Percentiles rank a stretch among this genome's conserved stretches.
phyloP scores from a whole-genome alignment of 768 basidiomycete species.

The Megacollybia marginata region DNA sequence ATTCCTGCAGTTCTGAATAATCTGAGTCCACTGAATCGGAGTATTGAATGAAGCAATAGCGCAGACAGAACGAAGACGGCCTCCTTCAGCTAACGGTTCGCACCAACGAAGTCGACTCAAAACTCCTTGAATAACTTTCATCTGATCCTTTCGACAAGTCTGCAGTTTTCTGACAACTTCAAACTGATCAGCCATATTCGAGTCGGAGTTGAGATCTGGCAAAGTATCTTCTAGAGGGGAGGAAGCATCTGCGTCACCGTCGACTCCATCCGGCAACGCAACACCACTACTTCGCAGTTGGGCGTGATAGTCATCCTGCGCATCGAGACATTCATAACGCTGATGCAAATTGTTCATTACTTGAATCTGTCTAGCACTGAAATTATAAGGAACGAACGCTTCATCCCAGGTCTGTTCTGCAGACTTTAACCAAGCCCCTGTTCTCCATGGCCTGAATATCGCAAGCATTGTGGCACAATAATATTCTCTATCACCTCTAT shows the following conservation, averaged over 20 bases:
- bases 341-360: background rate
- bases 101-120: background rate
- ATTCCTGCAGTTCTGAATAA: too few relatives aligned
- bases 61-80: too few relatives aligned
- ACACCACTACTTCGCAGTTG: constrained; percentile 1
- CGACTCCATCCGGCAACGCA: background rate
- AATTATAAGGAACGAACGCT: constrained; percentile 3
- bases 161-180: background rate
- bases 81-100: too few relatives aligned
- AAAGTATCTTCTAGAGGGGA: too few relatives aligned
- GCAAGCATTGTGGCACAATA: constrained; percentile 6
- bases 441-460: constrained; percentile 10
- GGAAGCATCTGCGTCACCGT: background rate
- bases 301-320: too few relatives aligned
- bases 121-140: background rate
- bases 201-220: too few relatives aligned
- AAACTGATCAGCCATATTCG: too few relatives aligned
- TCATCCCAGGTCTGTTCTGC: background rate
- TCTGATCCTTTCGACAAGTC: background rate
- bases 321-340: too few relatives aligned
- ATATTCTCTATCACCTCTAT: too few relatives aligned
- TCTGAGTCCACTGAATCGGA: too few relatives aligned
- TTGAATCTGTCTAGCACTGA: too few relatives aligned
- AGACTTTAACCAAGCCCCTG: background rate
- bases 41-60: too few relatives aligned